Base-by-base conservation (phyloP, 768 basidiomycete species). In the Coprinopsis cinerea region DNA sequence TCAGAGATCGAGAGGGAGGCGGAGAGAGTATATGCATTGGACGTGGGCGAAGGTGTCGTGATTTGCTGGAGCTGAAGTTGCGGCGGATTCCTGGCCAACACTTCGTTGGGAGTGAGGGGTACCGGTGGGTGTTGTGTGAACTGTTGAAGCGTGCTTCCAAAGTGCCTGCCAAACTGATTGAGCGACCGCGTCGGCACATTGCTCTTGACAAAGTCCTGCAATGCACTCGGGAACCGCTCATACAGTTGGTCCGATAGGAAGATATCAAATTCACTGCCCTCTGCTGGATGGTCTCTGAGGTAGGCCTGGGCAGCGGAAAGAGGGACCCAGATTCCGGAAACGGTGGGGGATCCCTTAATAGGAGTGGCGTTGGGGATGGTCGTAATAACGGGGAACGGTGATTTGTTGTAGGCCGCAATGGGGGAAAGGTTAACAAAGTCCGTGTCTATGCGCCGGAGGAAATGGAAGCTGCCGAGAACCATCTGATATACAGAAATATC, bases 401-500 rank as follows among this genome's bases (percentile, higher is more conserved):
- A 18, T 25, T 46, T n/a, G 13, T 34, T 34, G 53, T 62, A 67
- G 25, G 40, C 44, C 3, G 76, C 62, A 42, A 86, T 76, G 18
- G 78, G 73, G 36, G 82, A 75, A 40, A 88, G 71, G 61, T 88
- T 85, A 57, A 88, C 85, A 56, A 84, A 88, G 59, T 86, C 84
- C 27, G 85, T 85, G 66, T 88, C 86, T 48, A 88, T 80, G 55
- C 87, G 81, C 57, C 87, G 80, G 54, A 88, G 65, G 41, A 88
- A 70, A 26, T 74, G 67, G 44, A 71, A 70, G 6, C 73, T 63
- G 34, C 77, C 80, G 9, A 88, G 72, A 45, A 67, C 71, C 64
- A 81, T 84, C 60, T 84, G 83, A 64, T 87, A 88, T 44, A 88
- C 85, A 32, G 83, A 77, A 48, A 88, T 82, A 56, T 81, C 86